Conservation (phyloP, 1,284 basidiomycete species). For the Cryptococcus floricola region DNA sequence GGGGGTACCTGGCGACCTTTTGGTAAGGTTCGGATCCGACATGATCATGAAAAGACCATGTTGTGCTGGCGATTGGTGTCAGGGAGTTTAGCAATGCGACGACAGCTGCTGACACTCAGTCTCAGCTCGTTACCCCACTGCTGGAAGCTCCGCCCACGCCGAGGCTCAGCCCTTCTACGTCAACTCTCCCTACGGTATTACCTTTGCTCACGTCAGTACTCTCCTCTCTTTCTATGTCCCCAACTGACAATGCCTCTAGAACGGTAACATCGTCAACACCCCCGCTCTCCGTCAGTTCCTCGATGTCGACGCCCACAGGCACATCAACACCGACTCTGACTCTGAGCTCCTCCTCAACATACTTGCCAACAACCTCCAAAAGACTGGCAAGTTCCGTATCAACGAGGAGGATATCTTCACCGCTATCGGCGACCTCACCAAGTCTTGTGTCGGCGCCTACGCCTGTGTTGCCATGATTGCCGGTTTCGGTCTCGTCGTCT, state of each 20-base stretch:
- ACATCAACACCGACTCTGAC: constrained; percentile 98
- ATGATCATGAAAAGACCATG: background rate
- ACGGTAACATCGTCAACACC: constrained; percentile 98
- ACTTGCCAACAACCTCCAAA: constrained; percentile 94
- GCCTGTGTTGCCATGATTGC: constrained; percentile 98
- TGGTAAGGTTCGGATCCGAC: too few species aligned
- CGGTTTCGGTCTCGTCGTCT: constrained; percentile 97
- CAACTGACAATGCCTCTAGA: constrained; percentile 56
- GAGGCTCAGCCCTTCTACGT: constrained; percentile 99
- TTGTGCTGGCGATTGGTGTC: background rate
- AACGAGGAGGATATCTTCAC: constrained; percentile 99
- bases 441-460: constrained; percentile 85
- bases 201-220: constrained; percentile 86
- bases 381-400: constrained; percentile 98
- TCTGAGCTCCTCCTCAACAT: constrained; percentile 96
- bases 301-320: constrained; percentile 93
- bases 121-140: constrained; percentile 92
- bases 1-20: background rate
- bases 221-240: background rate
- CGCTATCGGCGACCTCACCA: constrained; percentile 85
- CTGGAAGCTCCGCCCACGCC: constrained; percentile 93
- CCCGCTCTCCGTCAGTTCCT: constrained; percentile 79
- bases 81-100: background rate
- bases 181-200: constrained; percentile 91
- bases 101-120: background rate